Evolutionary conservation across 768 basidiomycete genomes (phyloP).

Genomic region (Candolleomyces eurysporus): DNA sequence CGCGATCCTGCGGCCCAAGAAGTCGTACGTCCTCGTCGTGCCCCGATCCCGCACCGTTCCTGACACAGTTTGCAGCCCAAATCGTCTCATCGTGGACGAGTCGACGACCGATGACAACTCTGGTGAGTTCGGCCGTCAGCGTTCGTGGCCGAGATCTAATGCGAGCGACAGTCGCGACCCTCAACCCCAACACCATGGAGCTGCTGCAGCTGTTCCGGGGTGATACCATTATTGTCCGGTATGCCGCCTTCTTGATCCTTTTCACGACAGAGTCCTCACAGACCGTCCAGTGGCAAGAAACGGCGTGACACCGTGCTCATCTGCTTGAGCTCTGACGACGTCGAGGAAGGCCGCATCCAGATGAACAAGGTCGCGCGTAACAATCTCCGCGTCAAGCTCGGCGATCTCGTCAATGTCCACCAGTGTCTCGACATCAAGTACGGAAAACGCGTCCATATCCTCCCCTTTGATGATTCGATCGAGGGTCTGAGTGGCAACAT

Average conservation of each 20-base stretch:
- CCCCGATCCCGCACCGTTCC: conserved; percentile 15
- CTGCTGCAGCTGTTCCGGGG: conserved; percentile 89
- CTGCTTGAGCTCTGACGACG: conserved; percentile 91
- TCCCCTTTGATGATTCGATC: conserved; percentile 97
- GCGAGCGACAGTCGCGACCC: conserved; percentile 71
- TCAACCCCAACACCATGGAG: conserved; percentile 98
- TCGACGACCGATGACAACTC: conserved; percentile 94
- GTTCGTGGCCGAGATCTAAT: conserved; percentile 11
- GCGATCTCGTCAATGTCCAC: conserved; percentile 94
- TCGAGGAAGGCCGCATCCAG: conserved; percentile 97
- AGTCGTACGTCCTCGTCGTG: conserved; percentile 68
- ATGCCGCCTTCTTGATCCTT: conserved; percentile 16
- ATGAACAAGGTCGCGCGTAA: conserved; percentile 99
- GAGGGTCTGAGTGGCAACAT: conserved; percentile 98
- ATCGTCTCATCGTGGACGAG: conserved; percentile 97
- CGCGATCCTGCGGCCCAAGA: conserved; percentile 95
- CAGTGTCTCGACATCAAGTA: conserved; percentile 98
- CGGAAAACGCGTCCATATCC: conserved; percentile 93
- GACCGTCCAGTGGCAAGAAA: conserved; percentile 82
- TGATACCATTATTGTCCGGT: conserved; percentile 95
- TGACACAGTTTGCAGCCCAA: conserved; percentile 59
- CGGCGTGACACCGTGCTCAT: conserved; percentile 97
- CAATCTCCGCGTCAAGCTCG: conserved; percentile 96
- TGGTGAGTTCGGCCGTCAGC: conserved; percentile 42
- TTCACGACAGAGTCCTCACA: background rate